Conservation (phyloP, 78 protist genomes). For the Dictyostelium capitatum region DNA sequence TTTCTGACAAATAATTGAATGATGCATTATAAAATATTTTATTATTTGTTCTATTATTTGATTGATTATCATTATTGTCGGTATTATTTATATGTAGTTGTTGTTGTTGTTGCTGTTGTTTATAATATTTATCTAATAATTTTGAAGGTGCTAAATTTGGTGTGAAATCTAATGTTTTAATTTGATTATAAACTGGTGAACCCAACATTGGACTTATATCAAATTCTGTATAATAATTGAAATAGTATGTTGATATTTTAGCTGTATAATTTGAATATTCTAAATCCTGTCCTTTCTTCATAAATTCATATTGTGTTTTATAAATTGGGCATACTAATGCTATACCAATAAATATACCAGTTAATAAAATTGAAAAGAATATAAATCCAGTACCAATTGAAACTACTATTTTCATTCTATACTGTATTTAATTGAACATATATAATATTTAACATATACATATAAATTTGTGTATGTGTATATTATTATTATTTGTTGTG, state of each 20-base stretch:
- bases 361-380: not conserved
- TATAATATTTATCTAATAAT: not conserved
- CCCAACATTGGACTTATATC: not conserved
- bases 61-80: not conserved
- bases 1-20: not conserved
- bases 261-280: not conserved
- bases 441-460: no score
- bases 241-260: not conserved
- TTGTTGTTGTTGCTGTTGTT: not conserved
- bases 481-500: no score
- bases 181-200: not conserved
- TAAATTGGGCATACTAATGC: not conserved
- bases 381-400: not conserved
- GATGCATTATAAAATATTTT: not conserved
- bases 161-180: not conserved
- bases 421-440: not conserved
- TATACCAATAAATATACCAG: not conserved
- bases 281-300: not conserved
- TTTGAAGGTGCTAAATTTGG: not conserved
- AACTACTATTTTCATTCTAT: not conserved
- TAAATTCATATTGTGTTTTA: not conserved
- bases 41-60: not conserved
- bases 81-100: not conserved
- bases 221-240: not conserved
- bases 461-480: no score